phyloP scores from a whole-genome alignment of 2,329 filamentous ascomycete genomes.

The Hypoxylon sp. region DNA sequence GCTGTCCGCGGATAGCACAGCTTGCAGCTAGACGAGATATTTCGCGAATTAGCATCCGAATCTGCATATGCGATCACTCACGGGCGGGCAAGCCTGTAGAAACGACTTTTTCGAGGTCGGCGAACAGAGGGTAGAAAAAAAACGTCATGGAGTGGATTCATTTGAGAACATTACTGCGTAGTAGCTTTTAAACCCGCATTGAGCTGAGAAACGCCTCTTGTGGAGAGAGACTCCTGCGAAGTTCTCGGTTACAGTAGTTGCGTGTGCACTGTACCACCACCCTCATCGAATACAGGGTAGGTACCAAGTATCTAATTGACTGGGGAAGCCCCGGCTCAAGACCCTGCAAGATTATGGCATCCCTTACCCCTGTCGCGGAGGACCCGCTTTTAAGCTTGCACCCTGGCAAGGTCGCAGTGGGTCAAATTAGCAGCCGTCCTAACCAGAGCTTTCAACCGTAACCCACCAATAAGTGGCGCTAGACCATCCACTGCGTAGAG shows the following conservation, averaged over 20 bases:
- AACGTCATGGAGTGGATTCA: slow-evolving; percentile 13
- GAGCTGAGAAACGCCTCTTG: slow-evolving; percentile 20
- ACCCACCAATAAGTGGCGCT: slow-evolving; percentile 21
- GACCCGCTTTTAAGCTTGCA: slow-evolving; percentile 20
- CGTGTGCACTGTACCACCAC: slow-evolving; percentile 26
- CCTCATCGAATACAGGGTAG: slow-evolving; percentile 5
- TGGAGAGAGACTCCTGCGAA: slow-evolving; percentile 15
- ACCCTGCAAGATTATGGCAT: slow-evolving; percentile 29
- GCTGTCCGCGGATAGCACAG: slow-evolving; percentile 19
- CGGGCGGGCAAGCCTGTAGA: slow-evolving; percentile 23
- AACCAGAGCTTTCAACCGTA: slow-evolving; percentile 23
- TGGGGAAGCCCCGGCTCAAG: slow-evolving; percentile 32
- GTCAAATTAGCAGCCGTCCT: slow-evolving; percentile 40
- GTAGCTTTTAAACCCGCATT: neutral
- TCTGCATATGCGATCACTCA: slow-evolving; percentile 26
- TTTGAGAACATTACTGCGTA: neutral
- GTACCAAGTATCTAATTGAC: slow-evolving; percentile 17
- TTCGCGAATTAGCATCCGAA: slow-evolving; percentile 29
- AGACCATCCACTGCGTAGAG: slow-evolving; percentile 4
- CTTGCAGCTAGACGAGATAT: slow-evolving; percentile 3
- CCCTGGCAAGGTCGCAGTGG: slow-evolving; percentile 22
- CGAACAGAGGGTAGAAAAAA: slow-evolving; percentile 19
- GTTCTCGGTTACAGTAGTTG: slow-evolving; percentile 29
- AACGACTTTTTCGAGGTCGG: slow-evolving; percentile 29
- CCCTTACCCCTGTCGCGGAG: slow-evolving; percentile 16